Base-by-base conservation (phyloP, 2,329 filamentous ascomycete species). In the Dryadomyces quercus-mongolicae region DNA sequence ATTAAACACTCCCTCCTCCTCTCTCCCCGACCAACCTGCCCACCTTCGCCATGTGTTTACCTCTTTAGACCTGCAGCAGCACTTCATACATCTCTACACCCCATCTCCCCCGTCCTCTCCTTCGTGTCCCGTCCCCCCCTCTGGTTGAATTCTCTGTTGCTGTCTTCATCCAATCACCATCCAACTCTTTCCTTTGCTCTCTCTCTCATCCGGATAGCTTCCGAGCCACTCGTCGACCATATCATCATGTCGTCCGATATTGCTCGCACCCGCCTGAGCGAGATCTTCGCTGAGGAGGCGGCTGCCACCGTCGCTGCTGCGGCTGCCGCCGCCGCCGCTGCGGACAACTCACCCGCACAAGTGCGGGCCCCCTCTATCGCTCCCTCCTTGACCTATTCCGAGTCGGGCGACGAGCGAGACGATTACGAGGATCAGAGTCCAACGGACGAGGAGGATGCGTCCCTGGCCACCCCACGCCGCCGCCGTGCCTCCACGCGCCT, bases 401-500 rank as follows among this genome's bases (percentile, higher is more conserved):
- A 81, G 59, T 82, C 80, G 5, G 70, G 71, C 25, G 80, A 82
- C 60, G 78, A 79, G 55, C 74, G 76, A 44, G 71, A 74, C 59
- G 62, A 69, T 54, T 77, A 80, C 51, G 68, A 69, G 49, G 68
- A 69, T 50, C 67, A 71, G 58, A 72, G 72, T 66, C 22, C 69
- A 71, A 38, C 69, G 70, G 58, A 55, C 56, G 67, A 49, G 12
- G 56, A 56, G n/a, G 54, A 55, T 31, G 34, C 51, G 2, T 53
- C 52, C 3, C 50, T 58, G 44, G 51, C 57, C 4, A 57, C 54
- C 15, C 57, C 60, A 22, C 77, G 78, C 48, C 73, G 69, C 34
- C 77, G 84, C 53, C 82, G 84, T 52, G 85, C 84, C 54, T 88
- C 84, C 4, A 88, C 85, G 8, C 77, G 78, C 15, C 73, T 88